Evolutionary conservation across 441 rosid genomes (phyloP).

Genomic region (Populus tomentosa): DNA sequence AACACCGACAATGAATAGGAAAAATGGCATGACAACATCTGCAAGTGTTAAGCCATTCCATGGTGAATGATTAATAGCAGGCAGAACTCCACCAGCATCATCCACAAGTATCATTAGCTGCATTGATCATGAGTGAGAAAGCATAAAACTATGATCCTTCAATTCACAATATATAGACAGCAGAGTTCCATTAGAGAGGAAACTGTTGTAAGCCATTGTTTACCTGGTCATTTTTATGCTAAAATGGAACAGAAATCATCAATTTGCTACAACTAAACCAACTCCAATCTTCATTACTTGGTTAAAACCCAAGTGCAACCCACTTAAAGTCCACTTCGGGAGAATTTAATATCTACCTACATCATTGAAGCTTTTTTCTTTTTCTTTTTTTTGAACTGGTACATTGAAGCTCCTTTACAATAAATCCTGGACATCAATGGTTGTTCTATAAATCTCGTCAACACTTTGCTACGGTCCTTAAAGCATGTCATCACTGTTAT

Average conservation of each 20-base stretch:
- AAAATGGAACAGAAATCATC: neutral
- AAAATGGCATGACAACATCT: slow-evolving; percentile 92
- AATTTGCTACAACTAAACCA: neutral
- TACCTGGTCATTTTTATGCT: neutral
- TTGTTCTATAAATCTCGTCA: neutral
- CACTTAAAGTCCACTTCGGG: neutral
- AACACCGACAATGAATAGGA: slow-evolving; percentile 84
- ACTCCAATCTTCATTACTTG: neutral
- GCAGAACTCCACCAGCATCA: slow-evolving; percentile 65
- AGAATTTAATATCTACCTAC: neutral
- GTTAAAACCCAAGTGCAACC: neutral
- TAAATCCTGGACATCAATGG: neutral
- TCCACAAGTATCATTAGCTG: slow-evolving; percentile 92
- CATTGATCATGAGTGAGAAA: neutral
- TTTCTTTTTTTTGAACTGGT: neutral
- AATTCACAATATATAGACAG: neutral
- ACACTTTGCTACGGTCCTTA: neutral
- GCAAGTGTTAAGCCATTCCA: slow-evolving; percentile 92
- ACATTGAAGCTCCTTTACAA: neutral
- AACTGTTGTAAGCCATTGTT: neutral
- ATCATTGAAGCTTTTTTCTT: neutral
- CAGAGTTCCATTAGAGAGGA: neutral
- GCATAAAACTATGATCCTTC: neutral
- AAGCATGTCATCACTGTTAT: neutral
- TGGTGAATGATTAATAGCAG: slow-evolving; percentile 82